A percentile compares a stretch with the other conserved stretches of the same genome.
Evolutionary conservation across 2,329 filamentous ascomycete species (phyloP).

Genomic region (Aureobasidium sp.): DNA sequence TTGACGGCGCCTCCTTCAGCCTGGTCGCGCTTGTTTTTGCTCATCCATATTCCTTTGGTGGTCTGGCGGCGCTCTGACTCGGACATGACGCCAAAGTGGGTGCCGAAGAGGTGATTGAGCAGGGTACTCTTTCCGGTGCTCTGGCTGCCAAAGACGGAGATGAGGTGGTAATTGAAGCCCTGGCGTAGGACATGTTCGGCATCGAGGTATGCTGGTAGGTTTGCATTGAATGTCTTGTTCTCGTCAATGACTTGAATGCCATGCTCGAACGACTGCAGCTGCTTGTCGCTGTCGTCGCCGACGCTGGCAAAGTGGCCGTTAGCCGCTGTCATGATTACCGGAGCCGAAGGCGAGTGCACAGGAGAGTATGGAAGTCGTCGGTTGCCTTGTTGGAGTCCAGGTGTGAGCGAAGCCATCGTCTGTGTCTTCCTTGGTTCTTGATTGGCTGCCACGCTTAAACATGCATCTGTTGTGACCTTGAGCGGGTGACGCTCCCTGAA

Average conservation of each 20-base stretch:
- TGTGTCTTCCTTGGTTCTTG: neutral
- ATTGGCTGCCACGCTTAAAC: constrained; percentile 10
- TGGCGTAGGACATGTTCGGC: constrained; percentile 73
- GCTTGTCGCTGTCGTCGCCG: constrained; percentile 54
- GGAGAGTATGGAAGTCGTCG: constrained; percentile 15
- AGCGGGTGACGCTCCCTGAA: neutral
- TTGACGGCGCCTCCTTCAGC: constrained; percentile 43
- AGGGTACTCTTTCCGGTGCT: constrained; percentile 97
- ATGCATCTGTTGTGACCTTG: neutral
- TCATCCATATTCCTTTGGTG: constrained; percentile 99
- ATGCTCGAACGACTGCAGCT: constrained; percentile 71
- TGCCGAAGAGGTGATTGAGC: constrained; percentile 91
- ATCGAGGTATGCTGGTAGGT: constrained; percentile 74
- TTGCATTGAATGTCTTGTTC: constrained; percentile 86
- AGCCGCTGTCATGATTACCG: constrained; percentile 39
- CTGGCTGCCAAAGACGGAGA: constrained; percentile 97
- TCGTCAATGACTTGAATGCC: constrained; percentile 96
- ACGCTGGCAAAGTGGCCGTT: constrained; percentile 76
- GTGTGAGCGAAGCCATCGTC: constrained; percentile 8
- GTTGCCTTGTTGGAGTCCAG: neutral
- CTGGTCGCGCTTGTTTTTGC: constrained; percentile 72
- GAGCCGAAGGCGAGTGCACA: constrained; percentile 25
- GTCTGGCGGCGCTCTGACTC: constrained; percentile 91
- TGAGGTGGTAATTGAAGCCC: constrained; percentile 98
- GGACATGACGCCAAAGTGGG: constrained; percentile 95